Percentiles rank a stretch among this genome's conserved stretches.
phyloP scores from a whole-genome alignment of 2,329 filamentous ascomycete genomes.

The Ophiostoma populinum region DNA sequence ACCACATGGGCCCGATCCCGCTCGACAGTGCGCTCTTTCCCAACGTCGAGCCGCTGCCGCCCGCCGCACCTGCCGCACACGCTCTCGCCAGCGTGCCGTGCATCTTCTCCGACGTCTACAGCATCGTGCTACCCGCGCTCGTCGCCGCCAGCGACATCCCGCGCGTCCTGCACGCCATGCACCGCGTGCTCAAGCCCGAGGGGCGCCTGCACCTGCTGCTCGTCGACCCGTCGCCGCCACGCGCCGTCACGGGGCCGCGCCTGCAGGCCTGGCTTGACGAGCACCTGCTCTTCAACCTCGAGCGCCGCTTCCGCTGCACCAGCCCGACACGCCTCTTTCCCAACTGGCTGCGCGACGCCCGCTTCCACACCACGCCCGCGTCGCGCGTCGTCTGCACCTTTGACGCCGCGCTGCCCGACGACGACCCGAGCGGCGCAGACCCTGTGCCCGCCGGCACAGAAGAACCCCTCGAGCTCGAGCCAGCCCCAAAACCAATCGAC shows the following conservation, averaged over 20 bases:
- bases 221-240: constrained; percentile 43
- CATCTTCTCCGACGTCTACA: constrained; percentile 32
- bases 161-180: constrained; percentile 35
- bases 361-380: constrained; percentile 30
- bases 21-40: constrained; percentile 21
- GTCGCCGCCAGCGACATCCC: constrained; percentile 40
- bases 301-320: constrained; percentile 38
- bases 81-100: constrained; percentile 22
- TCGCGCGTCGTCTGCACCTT: constrained; percentile 31
- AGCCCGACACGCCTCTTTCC: constrained; percentile 42
- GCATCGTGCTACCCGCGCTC: constrained; percentile 37
- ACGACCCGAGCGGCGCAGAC: background rate
- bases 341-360: constrained; percentile 38
- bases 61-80: constrained; percentile 17
- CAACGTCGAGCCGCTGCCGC: constrained; percentile 23
- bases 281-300: constrained; percentile 40
- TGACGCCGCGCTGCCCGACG: constrained; percentile 22
- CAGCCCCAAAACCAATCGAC: constrained; percentile 4
- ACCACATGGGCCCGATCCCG: constrained; percentile 28
- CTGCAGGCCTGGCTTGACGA: constrained; percentile 45
- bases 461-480: no score
- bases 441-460: no score
- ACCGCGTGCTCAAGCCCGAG: constrained; percentile 34
- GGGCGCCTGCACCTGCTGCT: constrained; percentile 42
- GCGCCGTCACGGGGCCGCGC: constrained; percentile 36